Conservation (phyloP, 768 basidiomycete species). For the Nidularia pulvinata region DNA sequence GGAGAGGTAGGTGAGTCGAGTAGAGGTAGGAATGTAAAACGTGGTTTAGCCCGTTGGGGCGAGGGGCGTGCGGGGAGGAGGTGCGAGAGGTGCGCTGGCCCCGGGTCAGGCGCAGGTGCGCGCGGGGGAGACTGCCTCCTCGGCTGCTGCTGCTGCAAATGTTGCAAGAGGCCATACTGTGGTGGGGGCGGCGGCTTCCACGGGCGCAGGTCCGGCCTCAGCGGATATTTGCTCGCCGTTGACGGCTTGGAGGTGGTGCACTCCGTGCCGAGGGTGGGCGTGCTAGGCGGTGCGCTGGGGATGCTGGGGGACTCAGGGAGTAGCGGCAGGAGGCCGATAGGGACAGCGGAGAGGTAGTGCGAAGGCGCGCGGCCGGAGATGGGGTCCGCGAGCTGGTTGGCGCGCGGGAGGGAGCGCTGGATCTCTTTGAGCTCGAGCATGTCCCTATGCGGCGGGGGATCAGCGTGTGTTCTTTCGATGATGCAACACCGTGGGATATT, state of each 20-base stretch:
- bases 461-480: background rate
- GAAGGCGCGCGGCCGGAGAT: constrained; percentile 34
- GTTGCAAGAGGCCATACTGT: background rate
- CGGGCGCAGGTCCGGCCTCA: background rate
- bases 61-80: constrained; percentile 17
- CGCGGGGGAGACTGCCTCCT: constrained; percentile 4
- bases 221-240: background rate
- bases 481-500: background rate
- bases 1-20: constrained; percentile 14
- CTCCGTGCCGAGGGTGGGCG: constrained; percentile 1
- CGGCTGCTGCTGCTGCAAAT: background rate
- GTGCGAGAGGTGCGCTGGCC: constrained; percentile 22
- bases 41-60: constrained; percentile 19
- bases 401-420: constrained; percentile 60
- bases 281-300: constrained; percentile 6
- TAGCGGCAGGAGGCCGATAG: constrained; percentile 64
- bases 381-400: constrained; percentile 47
- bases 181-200: constrained; percentile 4
- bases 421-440: constrained; percentile 71
- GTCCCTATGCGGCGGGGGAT: constrained; percentile 34
- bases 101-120: background rate
- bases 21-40: constrained; percentile 33
- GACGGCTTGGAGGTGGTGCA: background rate
- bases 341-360: constrained; percentile 51
- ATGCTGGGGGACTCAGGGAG: constrained; percentile 22